A percentile compares a stretch with the other conserved stretches of the same genome.
Conservation (phyloP, 805 yeast genomes). For the Dipodascopsis tothii region DNA sequence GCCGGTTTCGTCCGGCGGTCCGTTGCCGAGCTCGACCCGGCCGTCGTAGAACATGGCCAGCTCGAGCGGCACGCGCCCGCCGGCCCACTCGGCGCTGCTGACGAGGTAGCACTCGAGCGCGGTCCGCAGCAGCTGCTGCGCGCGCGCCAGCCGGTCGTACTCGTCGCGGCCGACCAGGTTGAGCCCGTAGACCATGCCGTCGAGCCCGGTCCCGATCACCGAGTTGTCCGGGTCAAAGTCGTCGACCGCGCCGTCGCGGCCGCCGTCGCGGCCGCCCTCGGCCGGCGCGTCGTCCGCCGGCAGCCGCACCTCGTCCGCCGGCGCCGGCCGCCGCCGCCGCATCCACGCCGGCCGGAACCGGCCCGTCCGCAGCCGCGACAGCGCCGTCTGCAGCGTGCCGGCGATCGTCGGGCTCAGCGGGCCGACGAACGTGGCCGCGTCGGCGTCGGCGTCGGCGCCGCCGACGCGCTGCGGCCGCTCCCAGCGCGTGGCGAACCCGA, state of each 20-base stretch:
- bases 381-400: conserved; percentile 11
- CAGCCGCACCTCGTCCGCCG: not conserved
- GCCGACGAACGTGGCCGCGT: too few species aligned
- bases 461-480: not conserved
- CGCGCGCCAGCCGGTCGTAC: conserved; percentile 2
- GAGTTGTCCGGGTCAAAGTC: conserved; percentile 1
- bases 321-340: not conserved
- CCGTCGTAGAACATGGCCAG: not conserved
- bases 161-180: conserved; percentile 9
- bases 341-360: conserved; percentile 5
- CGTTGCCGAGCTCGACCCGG: too few species aligned
- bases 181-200: conserved; percentile 16
- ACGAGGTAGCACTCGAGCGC: not conserved
- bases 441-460: too few species aligned
- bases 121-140: not conserved
- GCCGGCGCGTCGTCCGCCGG: not conserved
- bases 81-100: not conserved
- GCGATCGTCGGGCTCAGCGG: conserved; percentile 6
- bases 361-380: conserved; percentile 12
- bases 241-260: conserved; percentile 2
- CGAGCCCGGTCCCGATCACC: conserved; percentile 14
- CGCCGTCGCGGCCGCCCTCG: not conserved
- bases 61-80: not conserved
- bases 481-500: conserved; percentile 4
- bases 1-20: too few species aligned